A percentile compares a stretch with the other conserved stretches of the same genome.
Evolutionary conservation across 306 rosid genomes (phyloP).

Genomic region (Prunus dulcis): DNA sequence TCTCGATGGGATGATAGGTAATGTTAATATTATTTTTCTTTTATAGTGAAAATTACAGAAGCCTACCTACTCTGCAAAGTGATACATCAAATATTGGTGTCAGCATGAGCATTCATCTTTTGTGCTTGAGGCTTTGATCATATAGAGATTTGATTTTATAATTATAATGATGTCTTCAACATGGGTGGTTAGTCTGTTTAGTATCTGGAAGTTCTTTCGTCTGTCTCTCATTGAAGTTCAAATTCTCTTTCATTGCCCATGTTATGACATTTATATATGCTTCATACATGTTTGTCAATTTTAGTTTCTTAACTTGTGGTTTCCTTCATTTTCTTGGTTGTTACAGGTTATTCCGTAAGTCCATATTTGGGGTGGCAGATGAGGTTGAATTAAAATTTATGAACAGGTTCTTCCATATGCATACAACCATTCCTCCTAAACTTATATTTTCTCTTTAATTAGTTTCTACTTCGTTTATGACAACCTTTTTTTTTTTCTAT

Average conservation of each 20-base stretch:
- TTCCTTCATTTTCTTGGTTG: conserved; percentile 23
- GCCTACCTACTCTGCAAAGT: conserved; percentile 6
- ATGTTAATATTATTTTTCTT: conserved; percentile 12
- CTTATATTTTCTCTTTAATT: background rate
- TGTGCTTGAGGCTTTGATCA: too few relatives aligned
- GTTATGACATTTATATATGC: background rate
- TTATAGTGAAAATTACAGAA: conserved; percentile 5
- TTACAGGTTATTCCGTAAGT: conserved; percentile 86
- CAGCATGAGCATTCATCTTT: background rate
- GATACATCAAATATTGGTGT: conserved; percentile 6
- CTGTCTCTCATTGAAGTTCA: background rate
- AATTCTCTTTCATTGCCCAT: background rate
- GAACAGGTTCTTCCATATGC: conserved; percentile 65
- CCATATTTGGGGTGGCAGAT: conserved; percentile 88
- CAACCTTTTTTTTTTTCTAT: conserved; percentile 17
- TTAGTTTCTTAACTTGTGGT: background rate
- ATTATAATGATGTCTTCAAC: too few relatives aligned
- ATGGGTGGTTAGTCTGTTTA: too few relatives aligned
- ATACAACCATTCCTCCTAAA: background rate
- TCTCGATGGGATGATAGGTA: conserved; percentile 99
- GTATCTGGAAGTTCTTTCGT: too few relatives aligned
- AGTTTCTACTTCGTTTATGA: background rate
- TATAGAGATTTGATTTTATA: too few relatives aligned
- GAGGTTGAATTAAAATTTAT: conserved; percentile 91
- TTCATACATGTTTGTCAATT: background rate